Conservation (phyloP, 2,329 filamentous ascomycete species). For the Bipolaris oryzae region DNA sequence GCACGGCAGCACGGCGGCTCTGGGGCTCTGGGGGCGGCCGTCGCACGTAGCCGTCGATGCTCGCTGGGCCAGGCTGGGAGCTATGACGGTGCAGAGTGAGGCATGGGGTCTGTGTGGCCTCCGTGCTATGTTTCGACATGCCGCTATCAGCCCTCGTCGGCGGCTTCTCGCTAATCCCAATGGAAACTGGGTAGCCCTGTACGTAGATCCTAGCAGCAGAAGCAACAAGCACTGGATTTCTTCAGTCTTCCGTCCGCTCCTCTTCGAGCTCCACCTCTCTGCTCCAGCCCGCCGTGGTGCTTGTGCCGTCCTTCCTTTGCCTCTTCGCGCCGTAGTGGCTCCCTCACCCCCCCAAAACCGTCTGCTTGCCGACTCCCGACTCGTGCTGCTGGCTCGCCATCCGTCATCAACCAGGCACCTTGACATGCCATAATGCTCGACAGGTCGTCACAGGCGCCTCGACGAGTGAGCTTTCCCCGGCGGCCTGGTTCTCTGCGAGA, state of each 20-base stretch:
- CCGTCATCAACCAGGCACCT: slow-evolving; percentile 34
- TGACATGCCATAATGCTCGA: slow-evolving; percentile 51
- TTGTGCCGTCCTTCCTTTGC: slow-evolving; percentile 28
- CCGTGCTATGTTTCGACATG: slow-evolving; percentile 41
- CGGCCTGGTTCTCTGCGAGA: slow-evolving; percentile 47
- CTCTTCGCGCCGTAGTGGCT: slow-evolving; percentile 30
- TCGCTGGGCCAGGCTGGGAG: slow-evolving; percentile 15
- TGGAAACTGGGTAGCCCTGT: slow-evolving; percentile 37
- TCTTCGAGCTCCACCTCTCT: slow-evolving; percentile 38
- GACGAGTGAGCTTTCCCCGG: slow-evolving; percentile 47
- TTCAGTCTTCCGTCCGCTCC: slow-evolving; percentile 40
- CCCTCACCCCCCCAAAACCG: slow-evolving; percentile 14
- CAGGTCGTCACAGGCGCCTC: slow-evolving; percentile 44
- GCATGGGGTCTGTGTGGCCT: slow-evolving; percentile 39
- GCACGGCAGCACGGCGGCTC: not conserved
- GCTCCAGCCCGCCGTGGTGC: slow-evolving; percentile 36
- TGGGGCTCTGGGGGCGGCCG: not conserved
- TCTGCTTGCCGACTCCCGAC: slow-evolving; percentile 26
- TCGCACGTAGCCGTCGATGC: slow-evolving; percentile 3
- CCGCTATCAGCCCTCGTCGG: slow-evolving; percentile 43
- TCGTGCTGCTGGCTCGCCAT: slow-evolving; percentile 29
- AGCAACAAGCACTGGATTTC: slow-evolving; percentile 43
- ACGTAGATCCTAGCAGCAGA: slow-evolving; percentile 40
- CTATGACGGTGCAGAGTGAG: slow-evolving; percentile 31
- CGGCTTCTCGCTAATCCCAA: slow-evolving; percentile 42